Evolutionary conservation across 1,284 basidiomycete genomes (phyloP).

Genomic region (Ceratobasidium papillatum): DNA sequence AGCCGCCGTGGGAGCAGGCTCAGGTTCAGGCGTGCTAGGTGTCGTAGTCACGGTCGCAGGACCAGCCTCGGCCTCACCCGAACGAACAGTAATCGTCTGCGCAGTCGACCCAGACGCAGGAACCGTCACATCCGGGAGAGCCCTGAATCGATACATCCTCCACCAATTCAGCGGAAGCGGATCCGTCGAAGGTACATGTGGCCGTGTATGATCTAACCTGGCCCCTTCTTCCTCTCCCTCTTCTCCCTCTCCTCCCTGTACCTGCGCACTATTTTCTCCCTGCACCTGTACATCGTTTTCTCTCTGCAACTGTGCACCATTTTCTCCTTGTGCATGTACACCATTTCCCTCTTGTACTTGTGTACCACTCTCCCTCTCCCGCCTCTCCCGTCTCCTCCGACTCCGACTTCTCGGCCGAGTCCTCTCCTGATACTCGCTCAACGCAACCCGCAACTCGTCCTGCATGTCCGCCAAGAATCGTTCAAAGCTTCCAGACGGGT

Average conservation of each 20-base stretch:
- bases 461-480: constrained; percentile 77
- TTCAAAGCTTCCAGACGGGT: constrained; percentile 60
- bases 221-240: constrained; percentile 42
- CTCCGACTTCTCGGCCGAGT: constrained; percentile 15
- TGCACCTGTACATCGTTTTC: too few relatives aligned
- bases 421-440: constrained; percentile 50
- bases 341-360: not conserved
- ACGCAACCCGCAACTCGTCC: constrained; percentile 66
- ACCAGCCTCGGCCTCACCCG: not conserved
- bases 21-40: constrained; percentile 7
- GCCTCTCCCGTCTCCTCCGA: not conserved
- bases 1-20: constrained; percentile 16
- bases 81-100: constrained; percentile 22
- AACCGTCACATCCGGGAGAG: constrained; percentile 44
- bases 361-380: not conserved
- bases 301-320: too few relatives aligned
- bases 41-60: not conserved
- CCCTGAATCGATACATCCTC: constrained; percentile 78
- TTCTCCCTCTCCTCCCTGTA: not conserved
- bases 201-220: constrained; percentile 38
- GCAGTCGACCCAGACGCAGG: constrained; percentile 37
- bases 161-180: constrained; percentile 65
- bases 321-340: constrained; percentile 48
- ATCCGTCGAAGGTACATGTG: constrained; percentile 24
- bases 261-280: not conserved